These are phyloP conservation scores for Cardamine chenopodiifolia DNA, from an alignment of 345 rosid species.

Conservation along the genomic window DNA sequence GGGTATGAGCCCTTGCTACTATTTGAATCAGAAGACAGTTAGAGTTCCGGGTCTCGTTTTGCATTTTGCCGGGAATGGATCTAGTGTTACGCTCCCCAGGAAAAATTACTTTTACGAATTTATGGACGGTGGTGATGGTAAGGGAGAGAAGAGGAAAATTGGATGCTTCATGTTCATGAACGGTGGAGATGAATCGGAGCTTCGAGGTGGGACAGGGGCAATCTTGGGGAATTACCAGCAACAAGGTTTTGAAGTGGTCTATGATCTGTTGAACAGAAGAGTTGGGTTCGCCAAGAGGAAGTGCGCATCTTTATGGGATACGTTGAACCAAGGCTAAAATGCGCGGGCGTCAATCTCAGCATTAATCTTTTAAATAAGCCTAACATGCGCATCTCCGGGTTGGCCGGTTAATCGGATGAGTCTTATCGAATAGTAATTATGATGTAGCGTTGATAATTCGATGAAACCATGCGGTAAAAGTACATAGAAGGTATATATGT, in stretches of 20 bases:
- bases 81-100: conserved; percentile 77
- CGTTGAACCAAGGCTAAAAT: conserved; percentile 53
- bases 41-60: conserved; percentile 60
- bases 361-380: neutral
- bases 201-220: conserved; percentile 78
- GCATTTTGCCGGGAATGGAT: conserved; percentile 71
- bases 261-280: conserved; percentile 69
- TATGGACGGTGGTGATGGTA: conserved; percentile 60
- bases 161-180: conserved; percentile 95
- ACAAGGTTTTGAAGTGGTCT: conserved; percentile 93
- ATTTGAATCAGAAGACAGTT: conserved; percentile 45
- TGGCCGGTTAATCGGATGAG: conserved; percentile 4
- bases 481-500: neutral
- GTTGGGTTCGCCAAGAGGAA: conserved; percentile 87
- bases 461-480: neutral
- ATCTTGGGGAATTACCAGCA: conserved; percentile 89
- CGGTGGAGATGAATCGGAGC: conserved; percentile 82
- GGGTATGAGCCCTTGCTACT: conserved; percentile 79
- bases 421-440: neutral
- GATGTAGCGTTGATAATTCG: conserved; percentile 30
- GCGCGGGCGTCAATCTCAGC: neutral
- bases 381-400: neutral
- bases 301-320: conserved; percentile 86
- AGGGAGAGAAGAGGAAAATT: conserved; percentile 51
- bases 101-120: conserved; percentile 80